Evolutionary conservation across 2,329 filamentous ascomycete genomes (phyloP), one percentile per base, ranked within the genome.

Genomic region (Trichoderma sp.): DNA sequence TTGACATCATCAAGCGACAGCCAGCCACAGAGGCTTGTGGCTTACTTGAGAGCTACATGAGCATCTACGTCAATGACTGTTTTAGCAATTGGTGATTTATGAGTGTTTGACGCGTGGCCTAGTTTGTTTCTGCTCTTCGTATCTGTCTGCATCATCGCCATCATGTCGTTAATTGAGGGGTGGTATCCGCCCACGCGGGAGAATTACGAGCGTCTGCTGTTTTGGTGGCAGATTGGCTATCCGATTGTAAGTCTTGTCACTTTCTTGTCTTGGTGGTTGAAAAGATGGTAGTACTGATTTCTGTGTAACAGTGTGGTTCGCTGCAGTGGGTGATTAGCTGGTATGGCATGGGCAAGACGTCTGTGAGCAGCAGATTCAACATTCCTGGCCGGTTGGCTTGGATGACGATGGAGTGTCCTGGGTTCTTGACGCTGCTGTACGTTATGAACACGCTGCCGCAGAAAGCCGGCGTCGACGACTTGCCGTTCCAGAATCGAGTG

Each of bases 331-430:
- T 90, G 68, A 81, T 85, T n/a, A 86, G 88, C 67, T 97, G 88
- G 86, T 96, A 97, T 79, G 92, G 92, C 61, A 93, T 95, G 83
- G 96, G 96, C 78, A 98, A 98, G 81, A 97, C 94, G 3, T 97
- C 93, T 4, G 85, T 89, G 21, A 76, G 84, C 3, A 94, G 91
- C 74, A 82, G 82, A 14, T 83, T 96, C 77, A 99, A 99, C 81
- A 80, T 98, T n/a, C 92, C 94, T 1, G 96, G 96, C 70, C 92
- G 92, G 74, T 83, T 93, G 71, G 94, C 89, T 69, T 99, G 96
- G 96, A 85, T 91, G 68, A 87, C 89, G 2, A 97, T 97, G 93
- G 96, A 99, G 79, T 82, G 87, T 16, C 89, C 92, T 0, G 93
- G 93, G 18, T 90, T 94, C 76, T 75, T 93, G 39, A 91, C 89